phyloP scores from a whole-genome alignment of 2,329 filamentous ascomycete genomes.

The Colletotrichum graminicola region DNA sequence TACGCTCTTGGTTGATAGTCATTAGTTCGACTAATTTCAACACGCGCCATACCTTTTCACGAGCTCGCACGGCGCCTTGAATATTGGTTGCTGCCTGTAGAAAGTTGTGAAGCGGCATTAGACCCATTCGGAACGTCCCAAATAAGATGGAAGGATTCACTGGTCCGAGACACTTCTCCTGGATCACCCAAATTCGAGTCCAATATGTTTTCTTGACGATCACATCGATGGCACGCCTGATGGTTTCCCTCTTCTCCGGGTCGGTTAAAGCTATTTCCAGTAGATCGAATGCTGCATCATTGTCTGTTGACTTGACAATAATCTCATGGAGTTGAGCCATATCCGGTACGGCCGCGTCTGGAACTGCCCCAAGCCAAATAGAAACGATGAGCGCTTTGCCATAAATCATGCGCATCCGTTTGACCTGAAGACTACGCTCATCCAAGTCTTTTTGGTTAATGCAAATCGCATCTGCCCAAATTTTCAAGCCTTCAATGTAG shows the following conservation, averaged over 20 bases:
- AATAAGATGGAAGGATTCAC: constrained; percentile 35
- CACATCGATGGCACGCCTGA: constrained; percentile 13
- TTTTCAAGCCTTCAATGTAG: constrained; percentile 25
- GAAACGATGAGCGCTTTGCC: constrained; percentile 36
- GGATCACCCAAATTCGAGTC: constrained; percentile 32
- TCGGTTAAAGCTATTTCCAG: constrained; percentile 8
- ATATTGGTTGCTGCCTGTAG: constrained; percentile 23
- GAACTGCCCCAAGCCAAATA: constrained; percentile 38
- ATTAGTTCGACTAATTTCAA: constrained; percentile 30
- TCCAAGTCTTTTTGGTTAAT: constrained; percentile 43
- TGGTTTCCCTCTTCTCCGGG: constrained; percentile 7
- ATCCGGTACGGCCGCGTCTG: constrained; percentile 26
- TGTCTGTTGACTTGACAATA: constrained; percentile 15
- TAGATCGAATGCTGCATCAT: constrained; percentile 2
- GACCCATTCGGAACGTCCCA: constrained; percentile 29
- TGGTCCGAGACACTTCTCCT: constrained; percentile 31
- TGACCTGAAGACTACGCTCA: constrained; percentile 42
- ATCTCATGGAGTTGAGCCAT: constrained; percentile 27
- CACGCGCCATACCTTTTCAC: constrained; percentile 31
- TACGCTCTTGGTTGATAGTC: constrained; percentile 18
- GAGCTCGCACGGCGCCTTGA: constrained; percentile 16
- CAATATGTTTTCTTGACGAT: constrained; percentile 26
- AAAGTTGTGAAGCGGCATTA: constrained; percentile 26
- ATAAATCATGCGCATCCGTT: constrained; percentile 42
- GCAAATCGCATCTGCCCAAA: constrained; percentile 45